Base-by-base conservation (phyloP, 495 filamentous ascomycete genomes). In the Penicillium turbatum region DNA sequence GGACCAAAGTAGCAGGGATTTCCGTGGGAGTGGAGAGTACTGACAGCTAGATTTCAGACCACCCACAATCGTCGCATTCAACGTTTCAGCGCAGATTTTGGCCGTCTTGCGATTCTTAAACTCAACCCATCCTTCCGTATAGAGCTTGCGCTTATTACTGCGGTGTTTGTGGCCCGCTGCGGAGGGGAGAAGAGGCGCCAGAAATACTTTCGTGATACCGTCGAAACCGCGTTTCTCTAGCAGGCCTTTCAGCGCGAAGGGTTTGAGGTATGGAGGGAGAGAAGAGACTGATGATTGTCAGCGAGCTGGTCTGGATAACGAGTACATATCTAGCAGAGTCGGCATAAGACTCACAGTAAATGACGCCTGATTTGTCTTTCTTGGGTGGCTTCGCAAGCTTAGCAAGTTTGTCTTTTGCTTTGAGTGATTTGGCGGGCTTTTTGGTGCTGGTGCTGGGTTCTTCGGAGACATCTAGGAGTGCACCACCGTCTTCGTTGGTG, bases 191-290 rank as follows among this genome's bases (percentile, higher is more conserved):
- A 91, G 88, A 5, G 92, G 93, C 0, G 90, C 79, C 0, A 97
- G 81, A 71, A 96, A 98, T 13, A 97, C 84, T 48, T 89, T 86
- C 52, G 85, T 86, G 56, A 97, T 87, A 16, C 82, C 79, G 0
- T 46, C 56, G 47, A 78, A 77, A 16, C 89, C 89, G 53, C 92
- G 87, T 2, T 82, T 80, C 41, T 88, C 80, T 30, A 98, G 80
- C 12, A 96, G 80, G 7, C 82, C 79, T 44, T 88, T 86, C 16
- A 97, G 70, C 38, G 91, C 90, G 39, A 76, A 74, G 13, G 95
- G 95, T 62, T 93, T 95, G 80, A 98, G 90, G 69, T 95, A 97
- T 7, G 93, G 93, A 10, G 95, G 93, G 19, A 96, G 79, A 38
- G 92, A 87, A 3, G 90, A 95, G 47, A 97, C 35, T 37, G 35